Evolutionary conservation across 2,329 filamentous ascomycete genomes (phyloP), one percentile per base, ranked within the genome.

Genomic region (Metarhizium anisopliae): DNA sequence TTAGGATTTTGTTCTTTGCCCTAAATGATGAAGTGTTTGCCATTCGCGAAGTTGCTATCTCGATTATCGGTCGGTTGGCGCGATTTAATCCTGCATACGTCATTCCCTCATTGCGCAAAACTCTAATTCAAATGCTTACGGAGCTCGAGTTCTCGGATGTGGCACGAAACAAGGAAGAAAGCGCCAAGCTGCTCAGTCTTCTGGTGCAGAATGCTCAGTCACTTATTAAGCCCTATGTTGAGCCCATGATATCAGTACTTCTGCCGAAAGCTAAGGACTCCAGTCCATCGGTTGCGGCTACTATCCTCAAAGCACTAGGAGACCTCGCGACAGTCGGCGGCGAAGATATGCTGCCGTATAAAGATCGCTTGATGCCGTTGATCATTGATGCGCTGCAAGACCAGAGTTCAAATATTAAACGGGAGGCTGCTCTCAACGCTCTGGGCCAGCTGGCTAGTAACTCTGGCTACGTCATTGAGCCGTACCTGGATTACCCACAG

Each of bases 111-210:
- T 73, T 99, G 43, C 87, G 94, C 59, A 99, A 99, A 72, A 88
- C 95, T 6, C 82, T 99, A 30, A 92, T 99, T 57, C 95, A 99
- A 71, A 86, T 99, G 70, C 80, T 99, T 59, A 99, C 94, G 0
- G 93, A 96, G 65, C 86, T 99, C 25, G 92, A 96, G 64, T 97
- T 96, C 65, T 95, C 94, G 6, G 95, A 95, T 68, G 94, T 93
- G 53, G 82, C 93, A 7, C 84, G 90, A 50, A 95, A 93, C 71
- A 97, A 97, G 71, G 93, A 97, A 71, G 94, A 99, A 70, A 96
- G 92, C 64, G 92, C 94, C 10, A 92, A 91, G 67, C 77, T 99
- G 3, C 86, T 99, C 59, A 95, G 92, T 63, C 82, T 97, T 56
- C 83, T 99, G 43, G 93, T 97, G 7, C 87, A 91, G 60, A 95